These are phyloP conservation scores for Geum urbanum DNA, from an alignment of 306 rosid genomes.

Conservation along the genomic window DNA sequence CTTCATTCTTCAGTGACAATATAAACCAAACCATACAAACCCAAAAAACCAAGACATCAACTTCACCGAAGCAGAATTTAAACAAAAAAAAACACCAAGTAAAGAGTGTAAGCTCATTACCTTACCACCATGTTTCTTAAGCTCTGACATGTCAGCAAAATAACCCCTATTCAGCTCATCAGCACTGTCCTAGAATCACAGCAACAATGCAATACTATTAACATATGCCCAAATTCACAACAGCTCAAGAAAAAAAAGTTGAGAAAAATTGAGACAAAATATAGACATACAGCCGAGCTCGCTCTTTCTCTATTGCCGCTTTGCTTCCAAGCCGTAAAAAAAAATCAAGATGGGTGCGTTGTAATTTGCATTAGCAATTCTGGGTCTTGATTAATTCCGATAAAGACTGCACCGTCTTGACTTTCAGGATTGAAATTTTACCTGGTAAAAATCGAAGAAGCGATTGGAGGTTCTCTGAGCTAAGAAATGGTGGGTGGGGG, in stretches of 20 bases:
- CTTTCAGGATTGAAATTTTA: slow-evolving; percentile 5
- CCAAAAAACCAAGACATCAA: neutral
- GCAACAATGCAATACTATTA: slow-evolving; percentile 28
- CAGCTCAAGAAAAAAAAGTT: neutral
- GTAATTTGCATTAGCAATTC: neutral
- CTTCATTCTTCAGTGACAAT: too few relatives aligned
- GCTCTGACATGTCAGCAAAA: slow-evolving; percentile 72
- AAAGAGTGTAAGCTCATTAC: slow-evolving; percentile 44
- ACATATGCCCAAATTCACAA: neutral
- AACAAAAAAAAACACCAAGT: neutral
- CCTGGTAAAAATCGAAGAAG: slow-evolving; percentile 75
- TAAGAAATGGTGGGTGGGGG: slow-evolving; percentile 44
- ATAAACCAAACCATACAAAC: neutral
- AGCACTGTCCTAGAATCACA: slow-evolving; percentile 49
- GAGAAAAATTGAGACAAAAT: neutral
- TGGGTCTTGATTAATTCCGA: neutral
- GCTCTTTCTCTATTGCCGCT: slow-evolving; percentile 62
- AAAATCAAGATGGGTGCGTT: slow-evolving; percentile 10
- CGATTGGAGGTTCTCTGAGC: slow-evolving; percentile 65
- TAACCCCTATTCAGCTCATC: slow-evolving; percentile 88
- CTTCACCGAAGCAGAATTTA: neutral
- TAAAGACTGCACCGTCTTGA: neutral
- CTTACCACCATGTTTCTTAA: slow-evolving; percentile 79
- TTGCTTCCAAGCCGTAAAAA: slow-evolving; percentile 55
- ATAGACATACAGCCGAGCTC: slow-evolving; percentile 70